phyloP scores from a whole-genome alignment of 805 yeast species.

The Metschnikowia anglica region DNA sequence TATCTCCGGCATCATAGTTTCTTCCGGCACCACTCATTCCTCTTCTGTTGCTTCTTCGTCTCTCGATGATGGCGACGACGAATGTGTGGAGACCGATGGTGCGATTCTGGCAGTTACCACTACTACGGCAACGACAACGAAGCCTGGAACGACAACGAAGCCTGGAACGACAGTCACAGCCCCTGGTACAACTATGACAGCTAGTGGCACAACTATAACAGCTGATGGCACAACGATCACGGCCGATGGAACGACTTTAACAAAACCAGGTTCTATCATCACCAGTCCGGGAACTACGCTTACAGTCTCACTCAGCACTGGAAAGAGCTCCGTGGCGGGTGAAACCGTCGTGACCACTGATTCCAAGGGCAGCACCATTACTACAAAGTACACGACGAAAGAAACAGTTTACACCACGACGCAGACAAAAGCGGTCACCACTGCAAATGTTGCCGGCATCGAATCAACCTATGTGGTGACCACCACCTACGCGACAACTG shows the following conservation, averaged over 20 bases:
- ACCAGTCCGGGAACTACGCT: neutral
- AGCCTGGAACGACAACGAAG: neutral
- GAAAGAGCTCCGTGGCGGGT: neutral
- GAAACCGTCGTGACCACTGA: slow-evolving; percentile 5
- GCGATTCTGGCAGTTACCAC: slow-evolving; percentile 2
- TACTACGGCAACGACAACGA: neutral
- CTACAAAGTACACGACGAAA: neutral
- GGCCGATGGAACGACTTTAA: no score
- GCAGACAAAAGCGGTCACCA: slow-evolving; percentile 6
- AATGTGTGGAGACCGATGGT: slow-evolving; percentile 7
- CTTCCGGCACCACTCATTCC: neutral
- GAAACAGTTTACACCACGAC: slow-evolving; percentile 12
- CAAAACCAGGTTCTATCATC: slow-evolving; percentile 1
- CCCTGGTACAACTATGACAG: slow-evolving; percentile 2
- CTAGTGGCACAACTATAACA: neutral
- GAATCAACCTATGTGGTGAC: slow-evolving; percentile 15
- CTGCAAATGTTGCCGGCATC: slow-evolving; percentile 15
- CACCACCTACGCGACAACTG: slow-evolving; percentile 15
- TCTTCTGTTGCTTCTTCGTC: neutral
- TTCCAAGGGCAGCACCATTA: neutral
- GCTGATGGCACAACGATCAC: no score
- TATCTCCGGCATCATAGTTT: neutral
- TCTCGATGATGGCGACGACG: slow-evolving; percentile 10
- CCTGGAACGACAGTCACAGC: neutral
- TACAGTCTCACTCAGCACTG: neutral